Evolutionary conservation across 345 rosid genomes (phyloP).

Genomic region (Citropsis articulata): DNA sequence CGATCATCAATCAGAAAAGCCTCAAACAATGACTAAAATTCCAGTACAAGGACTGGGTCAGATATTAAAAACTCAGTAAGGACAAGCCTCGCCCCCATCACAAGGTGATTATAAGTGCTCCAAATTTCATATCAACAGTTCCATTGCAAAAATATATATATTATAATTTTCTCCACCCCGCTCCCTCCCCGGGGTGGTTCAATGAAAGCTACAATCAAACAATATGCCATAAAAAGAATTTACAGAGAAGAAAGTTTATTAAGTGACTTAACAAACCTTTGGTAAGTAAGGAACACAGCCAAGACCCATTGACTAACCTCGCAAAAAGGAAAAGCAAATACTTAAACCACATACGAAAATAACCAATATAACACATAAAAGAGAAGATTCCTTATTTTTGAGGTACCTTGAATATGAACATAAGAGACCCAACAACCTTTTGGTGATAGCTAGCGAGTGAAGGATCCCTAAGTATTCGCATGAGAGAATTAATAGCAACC

Average conservation of each 20-base stretch:
- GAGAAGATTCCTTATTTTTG: constrained; percentile 6
- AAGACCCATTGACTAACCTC: constrained; percentile 97
- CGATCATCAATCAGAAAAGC: not conserved
- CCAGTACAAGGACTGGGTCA: not conserved
- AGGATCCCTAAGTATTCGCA: constrained; percentile 97
- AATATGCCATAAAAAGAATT: not conserved
- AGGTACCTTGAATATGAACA: constrained; percentile 94
- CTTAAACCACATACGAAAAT: constrained; percentile 1
- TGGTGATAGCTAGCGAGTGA: constrained; percentile 95
- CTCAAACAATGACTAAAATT: not conserved
- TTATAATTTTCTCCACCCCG: too few species aligned
- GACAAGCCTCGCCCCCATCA: not conserved
- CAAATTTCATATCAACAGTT: not conserved
- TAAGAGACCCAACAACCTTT: constrained; percentile 94
- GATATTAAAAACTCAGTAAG: not conserved
- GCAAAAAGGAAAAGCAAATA: constrained; percentile 26
- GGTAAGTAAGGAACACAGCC: constrained; percentile 97
- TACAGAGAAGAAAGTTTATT: not conserved
- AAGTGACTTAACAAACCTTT: constrained; percentile 56
- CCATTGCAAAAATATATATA: too few species aligned
- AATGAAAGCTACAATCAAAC: not conserved
- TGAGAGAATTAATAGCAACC: constrained; percentile 98
- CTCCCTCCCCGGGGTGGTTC: too few species aligned
- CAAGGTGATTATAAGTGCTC: not conserved
- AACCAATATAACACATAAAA: not conserved